Evolutionary conservation across 1,139 yeast species (phyloP).

Genomic region (Yamadazyma aaseri): DNA sequence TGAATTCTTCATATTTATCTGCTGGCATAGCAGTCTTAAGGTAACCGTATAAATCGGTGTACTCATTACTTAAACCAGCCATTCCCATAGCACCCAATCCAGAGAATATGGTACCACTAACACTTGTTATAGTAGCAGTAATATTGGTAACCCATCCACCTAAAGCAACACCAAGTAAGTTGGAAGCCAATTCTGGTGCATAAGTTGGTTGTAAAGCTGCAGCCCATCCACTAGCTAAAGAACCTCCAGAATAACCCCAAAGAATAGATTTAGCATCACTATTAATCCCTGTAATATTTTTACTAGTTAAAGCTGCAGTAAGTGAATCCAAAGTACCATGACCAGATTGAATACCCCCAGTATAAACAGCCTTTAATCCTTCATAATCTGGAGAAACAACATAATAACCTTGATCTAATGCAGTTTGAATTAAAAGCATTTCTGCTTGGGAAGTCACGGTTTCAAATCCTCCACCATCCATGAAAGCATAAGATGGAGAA

Average conservation of each 20-base stretch:
- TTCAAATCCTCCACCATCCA: constrained; percentile 20
- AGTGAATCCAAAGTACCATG: constrained; percentile 28
- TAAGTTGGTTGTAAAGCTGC: constrained; percentile 29
- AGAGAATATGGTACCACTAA: constrained; percentile 25
- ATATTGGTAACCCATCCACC: constrained; percentile 35
- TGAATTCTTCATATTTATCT: constrained; percentile 14
- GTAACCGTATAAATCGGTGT: constrained; percentile 19
- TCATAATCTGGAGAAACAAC: constrained; percentile 35
- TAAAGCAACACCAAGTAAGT: constrained; percentile 30
- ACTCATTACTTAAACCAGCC: constrained; percentile 28
- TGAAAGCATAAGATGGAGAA: constrained; percentile 31
- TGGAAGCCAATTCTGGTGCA: constrained; percentile 27
- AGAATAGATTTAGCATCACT: constrained; percentile 23
- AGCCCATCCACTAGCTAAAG: constrained; percentile 36
- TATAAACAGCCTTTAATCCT: constrained; percentile 27
- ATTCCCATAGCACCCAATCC: constrained; percentile 30
- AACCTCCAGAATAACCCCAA: constrained; percentile 41
- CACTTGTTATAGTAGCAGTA: constrained; percentile 21
- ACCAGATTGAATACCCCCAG: constrained; percentile 30
- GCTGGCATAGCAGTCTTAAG: constrained; percentile 13
- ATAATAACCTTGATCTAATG: constrained; percentile 29
- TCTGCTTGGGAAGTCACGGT: constrained; percentile 22
- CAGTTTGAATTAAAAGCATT: constrained; percentile 23
- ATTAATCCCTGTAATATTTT: constrained; percentile 23
- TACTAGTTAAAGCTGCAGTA: constrained; percentile 22